Evolutionary conservation across 352 stramenopile species (phyloP).

Genomic region (Globisporangium nunn): DNA sequence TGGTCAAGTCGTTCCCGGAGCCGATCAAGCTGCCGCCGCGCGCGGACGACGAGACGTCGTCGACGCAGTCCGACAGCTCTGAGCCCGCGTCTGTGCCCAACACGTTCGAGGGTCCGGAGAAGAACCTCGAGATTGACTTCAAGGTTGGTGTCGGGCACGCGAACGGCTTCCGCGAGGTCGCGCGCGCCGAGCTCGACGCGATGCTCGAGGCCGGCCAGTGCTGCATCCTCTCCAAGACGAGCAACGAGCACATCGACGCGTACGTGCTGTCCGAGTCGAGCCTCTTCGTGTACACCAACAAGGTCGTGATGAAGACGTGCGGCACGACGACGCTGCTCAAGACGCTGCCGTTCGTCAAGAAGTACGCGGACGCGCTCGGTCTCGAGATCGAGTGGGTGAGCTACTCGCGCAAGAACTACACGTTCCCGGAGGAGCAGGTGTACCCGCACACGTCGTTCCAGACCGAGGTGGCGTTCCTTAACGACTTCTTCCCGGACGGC

Average conservation of each 20-base stretch:
- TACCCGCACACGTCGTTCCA: constrained; percentile 96
- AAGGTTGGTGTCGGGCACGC: constrained; percentile 47
- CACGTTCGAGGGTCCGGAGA: constrained; percentile 98
- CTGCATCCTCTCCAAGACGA: constrained; percentile 95
- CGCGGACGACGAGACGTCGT: constrained; percentile 59
- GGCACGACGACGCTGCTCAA: constrained; percentile 98
- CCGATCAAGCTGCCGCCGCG: constrained; percentile 48
- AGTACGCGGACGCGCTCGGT: constrained; percentile 78
- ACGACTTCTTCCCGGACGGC: constrained; percentile 81
- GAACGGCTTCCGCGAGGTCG: constrained; percentile 89
- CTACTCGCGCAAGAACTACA: constrained; percentile 99
- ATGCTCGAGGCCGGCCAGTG: constrained; percentile 95
- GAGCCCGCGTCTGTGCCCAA: constrained; percentile 45
- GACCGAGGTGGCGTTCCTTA: constrained; percentile 96
- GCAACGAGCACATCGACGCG: constrained; percentile 94
- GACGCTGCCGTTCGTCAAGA: constrained; percentile 82
- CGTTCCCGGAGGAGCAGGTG: constrained; percentile 96
- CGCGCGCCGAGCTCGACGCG: constrained; percentile 84
- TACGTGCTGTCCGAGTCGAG: constrained; percentile 96
- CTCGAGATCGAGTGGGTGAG: constrained; percentile 97
- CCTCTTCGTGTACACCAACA: constrained; percentile 98
- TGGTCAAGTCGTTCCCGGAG: constrained; percentile 58
- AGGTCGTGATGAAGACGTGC: constrained; percentile 99
- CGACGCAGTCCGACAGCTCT: constrained; percentile 61
- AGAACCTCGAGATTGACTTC: constrained; percentile 96